Conservation (phyloP, 306 rosid species). For the Cucurbita ficifolia region DNA sequence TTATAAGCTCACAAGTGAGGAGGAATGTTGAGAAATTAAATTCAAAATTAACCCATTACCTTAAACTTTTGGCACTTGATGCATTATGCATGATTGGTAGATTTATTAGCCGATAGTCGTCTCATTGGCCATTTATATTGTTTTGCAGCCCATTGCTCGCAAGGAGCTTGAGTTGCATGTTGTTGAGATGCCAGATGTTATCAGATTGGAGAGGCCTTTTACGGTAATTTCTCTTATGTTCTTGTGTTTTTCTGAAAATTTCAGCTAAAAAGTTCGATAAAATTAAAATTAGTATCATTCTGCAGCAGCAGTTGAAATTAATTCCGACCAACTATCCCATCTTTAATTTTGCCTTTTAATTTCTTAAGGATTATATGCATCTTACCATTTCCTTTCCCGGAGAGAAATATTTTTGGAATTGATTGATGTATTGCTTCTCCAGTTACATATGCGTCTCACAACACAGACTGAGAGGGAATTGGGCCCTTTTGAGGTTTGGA, state of each 20-base stretch:
- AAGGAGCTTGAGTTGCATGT: constrained; percentile 79
- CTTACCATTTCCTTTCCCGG: not conserved
- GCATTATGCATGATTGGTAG: not conserved
- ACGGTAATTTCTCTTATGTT: constrained; percentile 25
- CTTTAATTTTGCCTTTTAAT: constrained; percentile 6
- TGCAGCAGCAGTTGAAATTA: constrained; percentile 13
- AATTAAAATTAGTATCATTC: not conserved
- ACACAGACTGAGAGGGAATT: constrained; percentile 67
- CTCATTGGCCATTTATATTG: constrained; percentile 17
- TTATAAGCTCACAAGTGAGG: not conserved
- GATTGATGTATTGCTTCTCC: constrained; percentile 25
- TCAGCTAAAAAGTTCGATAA: not conserved
- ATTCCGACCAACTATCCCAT: constrained; percentile 2
- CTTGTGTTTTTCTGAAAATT: not conserved
- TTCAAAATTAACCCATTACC: not conserved
- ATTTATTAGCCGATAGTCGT: not conserved
- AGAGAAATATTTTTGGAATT: constrained; percentile 11
- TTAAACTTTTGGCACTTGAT: not conserved
- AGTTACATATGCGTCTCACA: constrained; percentile 56
- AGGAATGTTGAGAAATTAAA: not conserved
- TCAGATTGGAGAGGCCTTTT: constrained; percentile 72
- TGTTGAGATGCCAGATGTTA: constrained; percentile 49
- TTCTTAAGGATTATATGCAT: not conserved
- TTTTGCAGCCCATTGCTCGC: constrained; percentile 62
- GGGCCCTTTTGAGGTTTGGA: constrained; percentile 78